phyloP scores from a whole-genome alignment of 306 rosid species.

The Quercus mongolica region DNA sequence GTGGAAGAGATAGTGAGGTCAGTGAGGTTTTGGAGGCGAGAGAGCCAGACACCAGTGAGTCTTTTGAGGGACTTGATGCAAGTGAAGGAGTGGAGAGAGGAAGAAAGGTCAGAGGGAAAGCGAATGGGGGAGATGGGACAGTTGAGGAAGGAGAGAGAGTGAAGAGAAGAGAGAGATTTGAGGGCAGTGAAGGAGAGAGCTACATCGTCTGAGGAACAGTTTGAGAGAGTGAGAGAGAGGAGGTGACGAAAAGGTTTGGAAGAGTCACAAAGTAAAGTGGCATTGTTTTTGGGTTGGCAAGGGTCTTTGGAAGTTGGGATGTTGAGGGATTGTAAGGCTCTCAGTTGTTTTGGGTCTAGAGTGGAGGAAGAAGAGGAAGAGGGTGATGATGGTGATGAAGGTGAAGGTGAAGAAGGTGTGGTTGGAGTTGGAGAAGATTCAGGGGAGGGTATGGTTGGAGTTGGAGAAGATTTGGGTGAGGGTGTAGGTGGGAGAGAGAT shows the following conservation, averaged over 20 bases:
- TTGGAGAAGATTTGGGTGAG: background rate
- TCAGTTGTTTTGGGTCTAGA: slow-evolving; percentile 82
- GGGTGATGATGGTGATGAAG: background rate
- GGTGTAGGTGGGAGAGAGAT: slow-evolving; percentile 17
- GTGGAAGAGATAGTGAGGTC: slow-evolving; percentile 66
- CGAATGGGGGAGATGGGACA: slow-evolving; percentile 83
- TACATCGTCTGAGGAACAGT: slow-evolving; percentile 64
- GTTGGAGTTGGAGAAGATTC: slow-evolving; percentile 24
- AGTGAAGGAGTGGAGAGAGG: slow-evolving; percentile 78
- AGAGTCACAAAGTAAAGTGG: slow-evolving; percentile 58
- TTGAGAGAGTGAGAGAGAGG: slow-evolving; percentile 58
- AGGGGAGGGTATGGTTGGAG: slow-evolving; percentile 1
- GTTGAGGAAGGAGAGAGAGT: slow-evolving; percentile 64
- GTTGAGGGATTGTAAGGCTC: slow-evolving; percentile 85
- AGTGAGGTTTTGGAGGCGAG: slow-evolving; percentile 71
- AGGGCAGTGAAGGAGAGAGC: slow-evolving; percentile 91
- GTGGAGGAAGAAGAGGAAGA: slow-evolving; percentile 31
- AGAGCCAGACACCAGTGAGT: slow-evolving; percentile 83
- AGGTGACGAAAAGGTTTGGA: slow-evolving; percentile 82
- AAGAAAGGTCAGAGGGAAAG: slow-evolving; percentile 64
- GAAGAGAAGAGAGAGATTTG: slow-evolving; percentile 77
- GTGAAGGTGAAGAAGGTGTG: slow-evolving; percentile 9
- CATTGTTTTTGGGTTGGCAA: slow-evolving; percentile 60
- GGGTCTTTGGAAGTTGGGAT: slow-evolving; percentile 83
- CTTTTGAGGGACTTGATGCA: slow-evolving; percentile 51